These are phyloP conservation scores for Ganoderma lucidum DNA, from an alignment of 1,284 basidiomycete species.

Conservation along the genomic window DNA sequence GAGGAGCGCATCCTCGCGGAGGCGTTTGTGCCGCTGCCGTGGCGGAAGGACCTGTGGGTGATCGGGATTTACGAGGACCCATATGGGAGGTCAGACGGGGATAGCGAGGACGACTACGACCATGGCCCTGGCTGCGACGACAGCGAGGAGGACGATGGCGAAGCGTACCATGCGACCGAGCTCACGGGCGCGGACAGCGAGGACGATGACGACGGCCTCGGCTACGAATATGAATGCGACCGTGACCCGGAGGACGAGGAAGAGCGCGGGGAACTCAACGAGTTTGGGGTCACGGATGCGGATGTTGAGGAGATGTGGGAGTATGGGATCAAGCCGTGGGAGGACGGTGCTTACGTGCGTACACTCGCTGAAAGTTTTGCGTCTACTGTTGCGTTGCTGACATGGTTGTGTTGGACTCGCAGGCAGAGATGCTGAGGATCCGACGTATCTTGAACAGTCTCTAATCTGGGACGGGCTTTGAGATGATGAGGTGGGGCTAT, in stretches of 20 bases:
- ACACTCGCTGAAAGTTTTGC: not conserved
- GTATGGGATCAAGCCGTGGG: conserved; percentile 55
- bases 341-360: conserved; percentile 51
- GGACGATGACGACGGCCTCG: conserved; percentile 3
- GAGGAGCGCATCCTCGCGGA: conserved; percentile 16
- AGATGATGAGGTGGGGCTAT: not conserved
- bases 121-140: too few species aligned
- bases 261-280: conserved; percentile 30
- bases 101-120: conserved; percentile 3
- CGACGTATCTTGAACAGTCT: not conserved
- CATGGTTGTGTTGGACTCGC: not conserved
- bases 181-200: conserved; percentile 9
- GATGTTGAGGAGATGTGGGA: conserved; percentile 47
- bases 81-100: conserved; percentile 6
- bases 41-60: conserved; percentile 18
- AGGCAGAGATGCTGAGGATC: conserved; percentile 9
- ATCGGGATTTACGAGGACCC: conserved; percentile 2
- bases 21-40: conserved; percentile 18
- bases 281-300: conserved; percentile 45
- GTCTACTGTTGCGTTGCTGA: not conserved
- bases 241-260: conserved; percentile 27
- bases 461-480: not conserved
- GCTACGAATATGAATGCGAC: not conserved
- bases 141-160: too few species aligned
- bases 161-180: too few species aligned